These are phyloP conservation scores for Liquidambar formosana DNA, from an alignment of 164 flowering plant genomes.

Conservation along the genomic window DNA sequence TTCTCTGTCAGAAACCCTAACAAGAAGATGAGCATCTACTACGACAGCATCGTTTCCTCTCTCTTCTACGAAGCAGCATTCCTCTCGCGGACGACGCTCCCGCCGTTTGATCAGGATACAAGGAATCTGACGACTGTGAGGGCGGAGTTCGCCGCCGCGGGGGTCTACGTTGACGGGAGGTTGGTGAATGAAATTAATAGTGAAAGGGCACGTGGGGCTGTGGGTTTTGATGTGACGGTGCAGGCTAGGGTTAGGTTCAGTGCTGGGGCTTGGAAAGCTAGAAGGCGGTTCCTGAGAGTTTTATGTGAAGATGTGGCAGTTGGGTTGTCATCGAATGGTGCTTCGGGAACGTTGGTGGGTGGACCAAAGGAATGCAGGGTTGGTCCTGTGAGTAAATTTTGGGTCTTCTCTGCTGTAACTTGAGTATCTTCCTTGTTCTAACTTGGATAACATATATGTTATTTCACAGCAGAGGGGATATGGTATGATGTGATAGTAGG, in stretches of 20 bases:
- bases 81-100: conserved; percentile 35
- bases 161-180: conserved; percentile 28
- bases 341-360: conserved; percentile 40
- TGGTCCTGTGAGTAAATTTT: conserved; percentile 32
- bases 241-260: conserved; percentile 37
- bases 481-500: no score
- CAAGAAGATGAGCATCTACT: conserved; percentile 48
- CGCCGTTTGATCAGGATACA: conserved; percentile 56
- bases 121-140: conserved; percentile 30
- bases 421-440: no score
- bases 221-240: conserved; percentile 47
- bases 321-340: conserved; percentile 19
- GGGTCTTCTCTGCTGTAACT: no score
- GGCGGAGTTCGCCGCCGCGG: conserved; percentile 37
- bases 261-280: conserved; percentile 48
- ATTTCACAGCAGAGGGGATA: no score
- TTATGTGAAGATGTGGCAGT: conserved; percentile 45
- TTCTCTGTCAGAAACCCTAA: conserved; percentile 62
- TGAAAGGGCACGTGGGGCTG: conserved; percentile 41
- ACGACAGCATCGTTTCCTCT: conserved; percentile 25
- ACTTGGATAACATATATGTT: no score
- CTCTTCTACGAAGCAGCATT: conserved; percentile 18
- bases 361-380: conserved; percentile 49
- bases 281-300: conserved; percentile 44
- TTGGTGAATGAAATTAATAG: conserved; percentile 20